Evolutionary conservation across 345 rosid genomes (phyloP).

Genomic region (Populus tremula): DNA sequence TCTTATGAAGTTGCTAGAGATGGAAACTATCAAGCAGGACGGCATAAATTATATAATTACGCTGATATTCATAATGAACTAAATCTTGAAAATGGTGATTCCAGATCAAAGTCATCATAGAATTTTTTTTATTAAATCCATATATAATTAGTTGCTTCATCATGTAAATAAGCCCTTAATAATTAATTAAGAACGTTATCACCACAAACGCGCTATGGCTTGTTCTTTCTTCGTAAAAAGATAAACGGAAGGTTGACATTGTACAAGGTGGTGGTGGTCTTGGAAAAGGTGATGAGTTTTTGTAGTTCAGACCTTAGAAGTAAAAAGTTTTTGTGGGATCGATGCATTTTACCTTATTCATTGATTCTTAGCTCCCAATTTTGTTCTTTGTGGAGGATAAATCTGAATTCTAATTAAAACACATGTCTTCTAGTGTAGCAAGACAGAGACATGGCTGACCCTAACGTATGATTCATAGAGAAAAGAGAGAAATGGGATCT

Average conservation of each 20-base stretch:
- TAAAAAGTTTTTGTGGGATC: slow-evolving; percentile 8
- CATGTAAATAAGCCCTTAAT: too few species aligned
- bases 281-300: background rate
- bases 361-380: background rate
- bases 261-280: background rate
- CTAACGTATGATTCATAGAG: background rate
- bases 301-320: background rate
- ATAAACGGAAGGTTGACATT: background rate
- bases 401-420: slow-evolving; percentile 9
- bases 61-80: too few species aligned
- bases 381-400: slow-evolving; percentile 20
- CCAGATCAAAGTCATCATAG: too few species aligned
- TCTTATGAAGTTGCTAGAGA: too few species aligned
- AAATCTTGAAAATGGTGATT: too few species aligned
- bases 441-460: slow-evolving; percentile 15
- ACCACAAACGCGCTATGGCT: too few species aligned
- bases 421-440: slow-evolving; percentile 18
- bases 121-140: too few species aligned
- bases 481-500: background rate
- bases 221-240: background rate
- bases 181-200: too few species aligned
- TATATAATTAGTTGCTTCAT: too few species aligned
- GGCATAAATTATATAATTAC: too few species aligned
- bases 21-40: too few species aligned
- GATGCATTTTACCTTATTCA: slow-evolving; percentile 1